Base-by-base conservation (phyloP, 768 basidiomycete genomes). In the Candolleomyces aberdarensis region DNA sequence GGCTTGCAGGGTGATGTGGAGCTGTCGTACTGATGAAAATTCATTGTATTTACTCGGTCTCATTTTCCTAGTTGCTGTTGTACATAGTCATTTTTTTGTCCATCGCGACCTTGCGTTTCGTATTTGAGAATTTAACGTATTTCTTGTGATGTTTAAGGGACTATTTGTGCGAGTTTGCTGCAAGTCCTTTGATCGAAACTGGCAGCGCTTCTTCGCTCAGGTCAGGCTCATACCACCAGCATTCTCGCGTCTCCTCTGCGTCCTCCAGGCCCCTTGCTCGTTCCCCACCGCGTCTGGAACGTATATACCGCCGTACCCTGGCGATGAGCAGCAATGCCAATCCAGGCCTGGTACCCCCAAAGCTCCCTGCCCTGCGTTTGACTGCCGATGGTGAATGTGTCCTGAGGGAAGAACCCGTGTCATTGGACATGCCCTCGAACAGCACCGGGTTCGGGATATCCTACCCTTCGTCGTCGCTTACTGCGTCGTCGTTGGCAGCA, bases 381-480 rank as follows among this genome's bases (percentile, higher is more conserved):
- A 79, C 80, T 32, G 65, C 75, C 56, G 80, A 80, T 59, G 78
- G 78, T 62, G 76, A 78, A 46, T 74, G 75, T 63, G 66, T 78
- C 51, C 67, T 74, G 17, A 70, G 29, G 79, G 60, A 56, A 50
- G 85, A 86, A 59, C 70, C 76, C 43, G 73, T 83, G 50, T 65
- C 80, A 58, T 72, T 81, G 44, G 79, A 80, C 58, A 63, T 80
- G n/a, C 75, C 62, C 10, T 51, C 80, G 14, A 64, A 75, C 22
- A 77, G 78, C 58, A 87, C 72, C 75, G 85, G 82, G 71, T 88
- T 88, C 71, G 83, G 80, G 43, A 74, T 88, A 58, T 82, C 85
- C 39, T 85, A 83, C 81, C 80, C 84, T 14, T 70, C 75, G 20
- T 62, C 74, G 74, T 57, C 73, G 74, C 59, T 19, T n/a, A 7